phyloP scores from a whole-genome alignment of 75 land plant species.

The Pinus taeda region DNA sequence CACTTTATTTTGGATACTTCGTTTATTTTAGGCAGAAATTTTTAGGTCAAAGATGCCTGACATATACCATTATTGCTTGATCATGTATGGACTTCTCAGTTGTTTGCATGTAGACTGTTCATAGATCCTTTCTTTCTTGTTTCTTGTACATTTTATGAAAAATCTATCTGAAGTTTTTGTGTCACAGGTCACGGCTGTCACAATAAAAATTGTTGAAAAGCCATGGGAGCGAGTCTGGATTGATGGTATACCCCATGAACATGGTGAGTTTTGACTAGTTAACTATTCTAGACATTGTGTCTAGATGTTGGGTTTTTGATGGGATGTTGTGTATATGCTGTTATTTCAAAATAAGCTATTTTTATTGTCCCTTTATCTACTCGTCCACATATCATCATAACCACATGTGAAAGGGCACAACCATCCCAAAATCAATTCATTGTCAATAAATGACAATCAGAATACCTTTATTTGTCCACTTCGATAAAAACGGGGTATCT shows the following conservation, averaged over 20 bases:
- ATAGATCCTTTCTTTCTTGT: background rate
- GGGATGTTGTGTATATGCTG: no score
- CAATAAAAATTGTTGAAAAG: slow-evolving; percentile 70
- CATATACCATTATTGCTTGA: background rate
- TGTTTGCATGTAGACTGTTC: background rate
- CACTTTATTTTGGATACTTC: background rate
- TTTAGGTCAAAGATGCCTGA: background rate
- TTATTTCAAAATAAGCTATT: no score
- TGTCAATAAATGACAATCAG: no score
- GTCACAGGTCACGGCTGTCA: slow-evolving; percentile 61
- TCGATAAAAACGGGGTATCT: no score
- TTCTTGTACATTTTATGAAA: background rate
- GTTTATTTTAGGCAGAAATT: background rate
- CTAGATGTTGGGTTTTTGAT: no score
- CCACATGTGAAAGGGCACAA: no score
- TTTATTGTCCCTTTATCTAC: no score
- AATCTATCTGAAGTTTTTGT: background rate
- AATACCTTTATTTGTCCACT: no score
- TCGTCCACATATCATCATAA: no score
- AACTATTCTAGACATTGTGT: no score
- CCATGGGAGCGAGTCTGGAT: slow-evolving; percentile 82
- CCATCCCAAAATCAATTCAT: no score
- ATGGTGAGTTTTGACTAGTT: slow-evolving; percentile 53
- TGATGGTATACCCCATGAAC: slow-evolving; percentile 73
- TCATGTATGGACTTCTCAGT: background rate